phyloP scores from a whole-genome alignment of 2,329 filamentous ascomycete genomes.

The Beauveria sp. region DNA sequence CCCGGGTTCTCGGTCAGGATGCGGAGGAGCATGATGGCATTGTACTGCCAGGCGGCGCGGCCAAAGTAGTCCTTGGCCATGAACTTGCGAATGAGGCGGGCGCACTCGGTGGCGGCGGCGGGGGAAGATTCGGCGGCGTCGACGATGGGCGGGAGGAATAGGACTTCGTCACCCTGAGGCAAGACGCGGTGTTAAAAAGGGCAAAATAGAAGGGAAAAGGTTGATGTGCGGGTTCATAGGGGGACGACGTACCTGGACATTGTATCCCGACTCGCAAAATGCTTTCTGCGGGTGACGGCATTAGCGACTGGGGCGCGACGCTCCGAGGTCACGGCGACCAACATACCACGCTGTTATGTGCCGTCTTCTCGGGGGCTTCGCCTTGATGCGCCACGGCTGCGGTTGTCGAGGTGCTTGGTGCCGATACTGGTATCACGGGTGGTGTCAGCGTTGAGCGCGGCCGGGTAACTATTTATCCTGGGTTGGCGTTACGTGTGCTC shows the following conservation, averaged over 20 bases:
- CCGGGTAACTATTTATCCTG: neutral
- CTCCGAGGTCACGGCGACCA: neutral
- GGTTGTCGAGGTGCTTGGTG: neutral
- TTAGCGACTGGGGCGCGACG: neutral
- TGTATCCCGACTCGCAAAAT: constrained; percentile 71
- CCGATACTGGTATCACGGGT: neutral
- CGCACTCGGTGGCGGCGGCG: constrained; percentile 72
- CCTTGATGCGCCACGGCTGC: constrained; percentile 17
- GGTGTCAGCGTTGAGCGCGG: constrained; percentile 7
- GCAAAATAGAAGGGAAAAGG: neutral
- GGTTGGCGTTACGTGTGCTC: constrained; percentile 23
- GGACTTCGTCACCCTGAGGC: constrained; percentile 72
- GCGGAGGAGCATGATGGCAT: constrained; percentile 88
- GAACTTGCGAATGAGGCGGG: constrained; percentile 73
- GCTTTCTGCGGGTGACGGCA: constrained; percentile 47
- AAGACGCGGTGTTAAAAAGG: neutral
- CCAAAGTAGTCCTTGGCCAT: constrained; percentile 63
- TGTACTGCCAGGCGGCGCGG: constrained; percentile 75
- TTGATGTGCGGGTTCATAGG: constrained; percentile 1
- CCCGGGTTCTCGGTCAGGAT: constrained; percentile 92
- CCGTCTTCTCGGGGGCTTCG: constrained; percentile 61
- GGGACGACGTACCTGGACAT: constrained; percentile 42
- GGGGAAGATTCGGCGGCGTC: constrained; percentile 92
- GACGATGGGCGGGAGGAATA: constrained; percentile 88
- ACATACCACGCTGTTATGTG: constrained; percentile 58